A percentile compares a stretch with the other conserved stretches of the same genome.
phyloP scores from a whole-genome alignment of 2,329 filamentous ascomycete genomes.

The Colletotrichum ledebouriae region DNA sequence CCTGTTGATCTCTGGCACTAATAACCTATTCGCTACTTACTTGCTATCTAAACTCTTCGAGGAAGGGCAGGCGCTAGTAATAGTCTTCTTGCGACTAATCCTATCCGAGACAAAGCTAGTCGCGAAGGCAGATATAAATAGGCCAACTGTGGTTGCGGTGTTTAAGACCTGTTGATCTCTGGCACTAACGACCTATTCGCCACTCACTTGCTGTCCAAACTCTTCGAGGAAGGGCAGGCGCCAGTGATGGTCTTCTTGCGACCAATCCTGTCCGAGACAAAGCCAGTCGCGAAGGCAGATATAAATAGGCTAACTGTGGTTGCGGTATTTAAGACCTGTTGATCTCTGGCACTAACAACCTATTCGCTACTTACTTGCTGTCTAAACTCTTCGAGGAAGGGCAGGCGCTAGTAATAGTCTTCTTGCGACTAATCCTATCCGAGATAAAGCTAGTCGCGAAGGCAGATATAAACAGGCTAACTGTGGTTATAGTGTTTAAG shows the following conservation, averaged over 20 bases:
- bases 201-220: conserved; percentile 46
- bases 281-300: conserved; percentile 45
- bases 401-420: conserved; percentile 44
- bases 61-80: conserved; percentile 46
- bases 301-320: conserved; percentile 43
- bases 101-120: conserved; percentile 48
- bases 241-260: conserved; percentile 46
- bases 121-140: conserved; percentile 32
- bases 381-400: conserved; percentile 48
- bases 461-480: conserved; percentile 30
- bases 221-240: conserved; percentile 44
- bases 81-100: conserved; percentile 47
- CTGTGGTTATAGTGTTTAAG: conserved; percentile 48
- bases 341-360: conserved; percentile 46
- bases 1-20: conserved; percentile 48
- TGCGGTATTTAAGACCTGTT: conserved; percentile 50
- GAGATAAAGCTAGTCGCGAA: conserved; percentile 48
- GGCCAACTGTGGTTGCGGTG: conserved; percentile 47
- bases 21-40: conserved; percentile 44
- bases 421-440: conserved; percentile 47
- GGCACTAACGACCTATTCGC: conserved; percentile 45
- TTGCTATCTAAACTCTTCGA: conserved; percentile 46
- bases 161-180: conserved; percentile 50
- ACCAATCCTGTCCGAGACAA: conserved; percentile 47
- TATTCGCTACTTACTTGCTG: conserved; percentile 41